Evolutionary conservation across 2,329 filamentous ascomycete species (phyloP).

Genomic region (Aspergillus sp.): DNA sequence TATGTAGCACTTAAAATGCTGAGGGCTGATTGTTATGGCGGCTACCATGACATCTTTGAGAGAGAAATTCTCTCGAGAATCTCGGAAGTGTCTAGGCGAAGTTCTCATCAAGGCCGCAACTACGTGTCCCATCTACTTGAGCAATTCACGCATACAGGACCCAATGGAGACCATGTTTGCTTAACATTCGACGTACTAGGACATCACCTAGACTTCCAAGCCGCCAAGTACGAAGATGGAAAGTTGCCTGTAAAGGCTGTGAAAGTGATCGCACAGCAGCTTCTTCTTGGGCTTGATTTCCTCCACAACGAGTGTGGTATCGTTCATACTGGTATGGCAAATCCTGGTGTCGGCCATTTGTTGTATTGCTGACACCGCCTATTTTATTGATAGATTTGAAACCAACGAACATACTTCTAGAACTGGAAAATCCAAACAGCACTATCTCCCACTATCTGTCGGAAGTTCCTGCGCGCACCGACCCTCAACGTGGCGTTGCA

Average conservation of each 20-base stretch:
- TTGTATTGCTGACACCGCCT: constrained; percentile 3
- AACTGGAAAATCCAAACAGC: constrained; percentile 16
- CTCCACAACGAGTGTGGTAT: constrained; percentile 25
- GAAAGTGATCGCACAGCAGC: constrained; percentile 23
- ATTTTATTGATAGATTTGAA: constrained; percentile 20
- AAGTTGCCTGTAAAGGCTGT: constrained; percentile 22
- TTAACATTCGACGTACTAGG: constrained; percentile 28
- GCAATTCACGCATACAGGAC: constrained; percentile 27
- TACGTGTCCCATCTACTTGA: constrained; percentile 22
- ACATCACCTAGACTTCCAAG: constrained; percentile 25
- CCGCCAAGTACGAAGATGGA: constrained; percentile 20
- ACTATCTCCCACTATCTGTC: constrained; percentile 21
- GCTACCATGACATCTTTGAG: constrained; percentile 24
- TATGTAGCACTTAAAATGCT: constrained; percentile 26
- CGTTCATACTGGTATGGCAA: constrained; percentile 27
- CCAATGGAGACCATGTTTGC: constrained; percentile 30
- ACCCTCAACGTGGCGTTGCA: neutral
- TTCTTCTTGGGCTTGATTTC: constrained; percentile 29
- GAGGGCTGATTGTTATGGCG: constrained; percentile 27
- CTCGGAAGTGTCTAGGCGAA: constrained; percentile 13
- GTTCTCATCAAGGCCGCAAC: constrained; percentile 21
- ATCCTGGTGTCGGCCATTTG: too few relatives aligned
- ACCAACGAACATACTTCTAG: constrained; percentile 26
- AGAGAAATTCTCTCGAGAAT: constrained; percentile 22
- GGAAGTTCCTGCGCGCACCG: constrained; percentile 16